Evolutionary conservation across 1,284 basidiomycete genomes (phyloP).

Genomic region (Tilletia setariae): DNA sequence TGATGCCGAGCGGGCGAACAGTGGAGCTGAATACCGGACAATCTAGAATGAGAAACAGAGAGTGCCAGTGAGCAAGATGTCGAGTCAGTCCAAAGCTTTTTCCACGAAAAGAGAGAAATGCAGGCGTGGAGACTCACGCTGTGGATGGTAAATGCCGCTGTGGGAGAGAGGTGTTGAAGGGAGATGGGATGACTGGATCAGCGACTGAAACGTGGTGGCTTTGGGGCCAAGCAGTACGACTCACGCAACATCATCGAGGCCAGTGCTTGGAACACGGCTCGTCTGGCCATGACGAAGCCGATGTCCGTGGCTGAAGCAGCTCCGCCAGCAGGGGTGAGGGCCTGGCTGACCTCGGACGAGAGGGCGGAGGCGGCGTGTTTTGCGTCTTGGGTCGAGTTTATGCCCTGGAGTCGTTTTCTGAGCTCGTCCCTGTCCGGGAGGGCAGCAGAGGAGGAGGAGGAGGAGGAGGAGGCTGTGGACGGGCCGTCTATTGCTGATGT

Average conservation of each 20-base stretch:
- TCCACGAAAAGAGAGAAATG: no score
- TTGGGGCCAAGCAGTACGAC: not conserved
- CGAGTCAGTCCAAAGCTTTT: no score
- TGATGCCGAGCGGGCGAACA: slow-evolving; percentile 67
- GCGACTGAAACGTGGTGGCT: not conserved
- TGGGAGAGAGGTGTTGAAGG: not conserved
- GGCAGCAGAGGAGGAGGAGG: slow-evolving; percentile 20
- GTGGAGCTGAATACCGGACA: slow-evolving; percentile 67
- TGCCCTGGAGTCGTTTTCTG: slow-evolving; percentile 28
- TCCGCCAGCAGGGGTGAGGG: not conserved
- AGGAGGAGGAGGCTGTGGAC: slow-evolving; percentile 21
- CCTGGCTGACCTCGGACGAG: not conserved
- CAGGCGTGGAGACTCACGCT: slow-evolving; percentile 21
- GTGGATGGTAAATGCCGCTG: slow-evolving; percentile 49
- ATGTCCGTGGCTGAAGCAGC: slow-evolving; percentile 23
- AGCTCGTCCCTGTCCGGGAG: slow-evolving; percentile 38
- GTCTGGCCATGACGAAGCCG: slow-evolving; percentile 37
- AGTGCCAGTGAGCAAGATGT: not conserved
- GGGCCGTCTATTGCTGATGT: not conserved
- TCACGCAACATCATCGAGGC: slow-evolving; percentile 40
- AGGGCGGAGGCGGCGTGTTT: slow-evolving; percentile 25
- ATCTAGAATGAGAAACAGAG: slow-evolving; percentile 22
- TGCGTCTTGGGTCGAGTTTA: slow-evolving; percentile 20
- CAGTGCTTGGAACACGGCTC: slow-evolving; percentile 50
- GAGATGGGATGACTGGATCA: not conserved